Percentiles rank a stretch among this genome's conserved stretches.
phyloP scores from a whole-genome alignment of 306 rosid species.

The Cucurbita moschata region DNA sequence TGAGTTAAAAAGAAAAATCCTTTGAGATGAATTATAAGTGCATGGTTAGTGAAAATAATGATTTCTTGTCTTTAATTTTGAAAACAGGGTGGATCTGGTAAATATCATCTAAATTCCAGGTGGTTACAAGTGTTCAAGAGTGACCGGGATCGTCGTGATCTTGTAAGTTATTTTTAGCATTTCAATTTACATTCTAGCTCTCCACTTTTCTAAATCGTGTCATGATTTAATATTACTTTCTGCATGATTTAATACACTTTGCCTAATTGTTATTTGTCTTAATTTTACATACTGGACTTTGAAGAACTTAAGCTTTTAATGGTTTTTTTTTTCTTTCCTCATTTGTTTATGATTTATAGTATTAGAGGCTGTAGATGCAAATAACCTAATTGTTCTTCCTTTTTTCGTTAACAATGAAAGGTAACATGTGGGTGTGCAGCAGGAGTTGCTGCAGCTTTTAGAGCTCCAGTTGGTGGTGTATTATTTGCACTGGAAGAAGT shows the following conservation, averaged over 20 bases:
- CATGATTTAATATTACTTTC: not conserved
- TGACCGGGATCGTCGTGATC: conserved; percentile 89
- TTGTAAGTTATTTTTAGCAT: conserved; percentile 33
- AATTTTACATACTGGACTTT: not conserved
- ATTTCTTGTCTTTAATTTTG: conserved; percentile 8
- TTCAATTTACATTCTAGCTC: not conserved
- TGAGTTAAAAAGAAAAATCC: not conserved
- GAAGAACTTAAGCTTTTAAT: not conserved
- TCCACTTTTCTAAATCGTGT: not conserved
- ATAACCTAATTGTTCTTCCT: not conserved
- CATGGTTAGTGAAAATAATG: not conserved
- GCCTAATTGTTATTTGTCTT: not conserved
- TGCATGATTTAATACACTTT: not conserved
- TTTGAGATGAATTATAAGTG: not conserved
- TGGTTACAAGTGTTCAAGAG: conserved; percentile 89
- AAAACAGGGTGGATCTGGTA: conserved; percentile 79
- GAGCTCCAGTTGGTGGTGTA: conserved; percentile 99
- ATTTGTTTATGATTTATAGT: not conserved
- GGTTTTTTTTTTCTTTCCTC: not conserved
- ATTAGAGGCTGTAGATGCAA: not conserved
- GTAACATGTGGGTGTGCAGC: conserved; percentile 99
- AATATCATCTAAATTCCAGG: conserved; percentile 74
- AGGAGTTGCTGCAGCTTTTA: conserved; percentile 95
- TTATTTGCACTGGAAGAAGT: conserved; percentile 97
- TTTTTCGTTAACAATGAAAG: conserved; percentile 30